Evolutionary conservation across 805 yeast genomes (phyloP), one percentile per base, ranked within the genome.

Genomic region (Myxozyma neotropica): DNA sequence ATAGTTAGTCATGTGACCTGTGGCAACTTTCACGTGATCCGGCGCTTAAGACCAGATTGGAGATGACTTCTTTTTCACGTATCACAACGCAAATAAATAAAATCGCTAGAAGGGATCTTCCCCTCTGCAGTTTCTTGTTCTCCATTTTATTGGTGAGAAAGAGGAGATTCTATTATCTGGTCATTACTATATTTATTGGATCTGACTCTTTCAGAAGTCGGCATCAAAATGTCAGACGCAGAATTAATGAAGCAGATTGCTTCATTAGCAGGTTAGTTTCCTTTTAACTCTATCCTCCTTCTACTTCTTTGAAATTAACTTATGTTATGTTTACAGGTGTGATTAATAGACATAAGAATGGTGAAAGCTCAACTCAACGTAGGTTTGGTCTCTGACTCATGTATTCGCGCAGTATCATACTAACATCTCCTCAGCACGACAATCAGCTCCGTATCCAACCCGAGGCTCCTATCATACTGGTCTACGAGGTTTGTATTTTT

Each of bases 221-320:
- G 10, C 10, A 29, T 10, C 5, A 57, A 29, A 36, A 64, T 64
- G 67, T 55, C 66, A 4, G 67, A 64, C 56, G 50, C 63, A 29
- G 67, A 65, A 27, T 53, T 65, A 35, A 24, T 64, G 36, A 52
- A 64, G 46, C 68, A 64, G 53, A 65, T 65, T 19, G 68, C 68
- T 17, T 33, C 38, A 5, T 24, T 65, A 24, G 67, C 68, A 19
- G 68, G 68, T 64, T 31, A 33, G 64, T 47, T 17, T 21, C 36
- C 6, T 36, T n/a, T 42, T 24, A 24, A 36, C n/a, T 10, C 15
- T 3, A 4, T 13, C 3, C 23, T 19, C 39, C 1, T 7, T n/a
- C 26, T 29, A 17, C 13, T 17, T 17, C 4, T 15, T 51, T 13
- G 8, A 19, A 15, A 7, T 21, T n/a, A 7, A 19, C 15, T 26